Conservation (phyloP, 805 yeast species). For the Suhomyces canberraensis region DNA sequence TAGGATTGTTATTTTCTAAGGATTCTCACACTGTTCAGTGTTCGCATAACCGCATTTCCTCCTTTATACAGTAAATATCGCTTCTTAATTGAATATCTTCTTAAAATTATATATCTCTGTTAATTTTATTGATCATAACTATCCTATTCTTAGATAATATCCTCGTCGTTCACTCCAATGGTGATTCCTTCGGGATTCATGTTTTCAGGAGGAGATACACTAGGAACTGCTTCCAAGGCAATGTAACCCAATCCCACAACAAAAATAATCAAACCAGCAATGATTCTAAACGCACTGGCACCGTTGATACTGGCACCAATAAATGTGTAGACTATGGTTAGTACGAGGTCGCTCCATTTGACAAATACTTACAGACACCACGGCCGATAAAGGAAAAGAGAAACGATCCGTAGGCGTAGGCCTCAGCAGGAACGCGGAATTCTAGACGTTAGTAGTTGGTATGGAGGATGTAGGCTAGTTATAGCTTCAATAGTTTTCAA, state of each 20-base stretch:
- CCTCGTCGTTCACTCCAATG: conserved; percentile 39
- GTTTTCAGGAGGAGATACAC: conserved; percentile 76
- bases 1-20: no score
- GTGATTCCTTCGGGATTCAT: conserved; percentile 54
- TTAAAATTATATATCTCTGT: no score
- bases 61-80: no score
- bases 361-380: conserved; percentile 53
- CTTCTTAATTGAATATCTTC: no score
- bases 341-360: conserved; percentile 8
- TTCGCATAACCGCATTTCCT: no score
- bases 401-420: conserved; percentile 65
- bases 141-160: conserved; percentile 32
- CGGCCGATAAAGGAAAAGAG: conserved; percentile 72
- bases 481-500: no score
- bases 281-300: conserved; percentile 52
- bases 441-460: conserved; percentile 28
- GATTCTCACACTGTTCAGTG: no score
- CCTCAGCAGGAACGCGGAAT: conserved; percentile 54
- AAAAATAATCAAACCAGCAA: conserved; percentile 58
- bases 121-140: no score
- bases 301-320: conserved; percentile 40
- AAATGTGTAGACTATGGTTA: conserved; percentile 35
- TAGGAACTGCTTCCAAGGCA: conserved; percentile 67
- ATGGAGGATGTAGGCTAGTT: background rate
- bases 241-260: conserved; percentile 58